These are phyloP conservation scores for Acer negundo DNA, from an alignment of 345 rosid genomes.

Conservation along the genomic window DNA sequence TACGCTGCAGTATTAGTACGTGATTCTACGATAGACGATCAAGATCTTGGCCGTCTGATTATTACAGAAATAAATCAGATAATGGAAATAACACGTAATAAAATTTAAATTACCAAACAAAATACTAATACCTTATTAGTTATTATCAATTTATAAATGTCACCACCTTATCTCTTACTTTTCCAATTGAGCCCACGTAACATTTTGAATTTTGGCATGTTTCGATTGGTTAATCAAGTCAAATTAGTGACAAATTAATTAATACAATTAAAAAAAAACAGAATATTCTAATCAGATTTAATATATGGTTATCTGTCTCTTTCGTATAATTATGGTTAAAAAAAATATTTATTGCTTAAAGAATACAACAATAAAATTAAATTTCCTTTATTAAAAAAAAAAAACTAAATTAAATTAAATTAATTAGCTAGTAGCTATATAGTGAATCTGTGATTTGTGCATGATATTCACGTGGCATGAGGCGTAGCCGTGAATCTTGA, in stretches of 20 bases:
- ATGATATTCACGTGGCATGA: constrained; percentile 21
- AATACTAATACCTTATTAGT: neutral
- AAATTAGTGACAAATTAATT: neutral
- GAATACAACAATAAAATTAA: neutral
- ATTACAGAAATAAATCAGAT: neutral
- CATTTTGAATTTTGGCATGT: neutral
- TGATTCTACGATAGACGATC: neutral
- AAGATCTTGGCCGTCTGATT: constrained; percentile 14
- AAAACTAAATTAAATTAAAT: neutral
- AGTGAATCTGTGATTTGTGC: too few species aligned
- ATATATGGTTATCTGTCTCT: neutral
- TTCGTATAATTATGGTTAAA: neutral
- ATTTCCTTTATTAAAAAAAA: neutral
- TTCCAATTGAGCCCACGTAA: neutral
- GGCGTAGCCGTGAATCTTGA: constrained; percentile 17
- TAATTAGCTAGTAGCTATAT: neutral
- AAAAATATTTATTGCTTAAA: neutral
- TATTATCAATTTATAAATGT: too few species aligned
- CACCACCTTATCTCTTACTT: neutral
- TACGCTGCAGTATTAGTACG: neutral
- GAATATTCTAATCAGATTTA: neutral
- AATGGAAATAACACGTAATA: neutral
- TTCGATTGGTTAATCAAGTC: neutral
- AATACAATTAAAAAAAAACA: neutral
- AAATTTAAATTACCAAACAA: neutral